Evolutionary conservation across 805 yeast genomes (phyloP), one percentile per base, ranked within the genome.

Genomic region (Cephaloascus fragrans): DNA sequence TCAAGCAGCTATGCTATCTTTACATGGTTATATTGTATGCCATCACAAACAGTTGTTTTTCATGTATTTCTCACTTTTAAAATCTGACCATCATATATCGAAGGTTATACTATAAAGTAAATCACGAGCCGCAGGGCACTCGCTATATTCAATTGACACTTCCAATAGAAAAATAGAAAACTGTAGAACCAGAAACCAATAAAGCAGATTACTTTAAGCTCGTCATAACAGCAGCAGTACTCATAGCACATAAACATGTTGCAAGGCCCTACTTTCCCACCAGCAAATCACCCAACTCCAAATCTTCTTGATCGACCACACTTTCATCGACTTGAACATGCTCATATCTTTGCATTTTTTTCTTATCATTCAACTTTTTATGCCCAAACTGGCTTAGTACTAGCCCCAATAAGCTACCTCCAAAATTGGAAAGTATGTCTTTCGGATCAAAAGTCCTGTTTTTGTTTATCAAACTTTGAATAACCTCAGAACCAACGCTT

Each of bases 401-500:
- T 16, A 31, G n/a, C 17, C 33, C 33, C 16, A 31, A 6, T 16
- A 31, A 31, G n/a, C 33, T 31, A 16, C 33, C 33, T 8, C 16
- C 18, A 16, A 31, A 8, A 16, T 31, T 31, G 33, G 8, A 31
- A 6, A 16, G 37, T 33, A 1, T 34, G 32, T 33, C 18, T 17
- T 33, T 33, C 20, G 18, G 18, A 14, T 18, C 35, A 33, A 33
- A 33, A 0, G 56, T 55, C 38, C 84, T 48, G 3, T 43, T 48
- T 1, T 77, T 69, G 31, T 73, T 64, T 3, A 75, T 54, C 15
- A 59, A 5, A 15, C 64, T 64, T 45, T 77, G 84, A 1, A 66
- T 39, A 36, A 68, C 56, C 47, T 77, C 84, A 55, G 77, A 77
- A 2, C 61, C 58, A 3, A 75, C 50, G 12, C 73, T 58, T 0